Evolutionary conservation across 2,329 filamentous ascomycete genomes (phyloP).

Genomic region (Incumbomyces delicatus): DNA sequence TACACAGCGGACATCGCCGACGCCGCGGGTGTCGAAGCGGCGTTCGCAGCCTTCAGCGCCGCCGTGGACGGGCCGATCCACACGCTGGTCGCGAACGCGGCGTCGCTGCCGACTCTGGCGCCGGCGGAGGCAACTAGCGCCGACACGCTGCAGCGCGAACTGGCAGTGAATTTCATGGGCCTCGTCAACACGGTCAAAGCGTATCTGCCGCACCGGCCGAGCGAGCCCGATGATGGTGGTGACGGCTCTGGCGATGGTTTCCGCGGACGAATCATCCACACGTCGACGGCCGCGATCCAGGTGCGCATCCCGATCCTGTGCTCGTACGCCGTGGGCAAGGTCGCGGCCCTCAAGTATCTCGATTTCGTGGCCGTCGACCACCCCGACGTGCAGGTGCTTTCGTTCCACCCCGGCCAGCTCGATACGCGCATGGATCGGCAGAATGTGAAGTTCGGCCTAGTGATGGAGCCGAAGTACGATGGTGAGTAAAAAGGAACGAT

Average conservation of each 20-base stretch:
- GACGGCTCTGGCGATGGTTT: background rate
- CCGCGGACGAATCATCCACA: slow-evolving; percentile 3
- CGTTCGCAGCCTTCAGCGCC: slow-evolving; percentile 16
- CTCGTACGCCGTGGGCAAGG: slow-evolving; percentile 34
- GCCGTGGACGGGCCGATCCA: slow-evolving; percentile 14
- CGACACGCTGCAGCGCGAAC: slow-evolving; percentile 10
- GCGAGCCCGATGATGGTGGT: slow-evolving; percentile 4
- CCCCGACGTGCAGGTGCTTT: slow-evolving; percentile 28
- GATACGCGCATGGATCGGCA: background rate
- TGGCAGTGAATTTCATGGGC: slow-evolving; percentile 14
- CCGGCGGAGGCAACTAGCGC: slow-evolving; percentile 17
- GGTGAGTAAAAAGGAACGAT: too few relatives aligned
- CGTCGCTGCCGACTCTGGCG: slow-evolving; percentile 5
- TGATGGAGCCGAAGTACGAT: background rate
- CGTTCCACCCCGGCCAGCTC: slow-evolving; percentile 34
- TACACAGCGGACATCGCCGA: slow-evolving; percentile 25
- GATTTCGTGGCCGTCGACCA: slow-evolving; percentile 34
- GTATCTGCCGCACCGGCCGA: slow-evolving; percentile 7
- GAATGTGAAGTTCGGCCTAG: background rate
- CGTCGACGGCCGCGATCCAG: background rate
- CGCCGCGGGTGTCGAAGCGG: slow-evolving; percentile 15
- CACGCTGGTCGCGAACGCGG: slow-evolving; percentile 23
- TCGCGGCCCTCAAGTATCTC: slow-evolving; percentile 32
- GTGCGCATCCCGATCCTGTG: background rate
- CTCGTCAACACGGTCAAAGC: slow-evolving; percentile 8